These are phyloP conservation scores for Fragilaria crotonensis DNA, from an alignment of 108 stramenopile species.

Conservation along the genomic window DNA sequence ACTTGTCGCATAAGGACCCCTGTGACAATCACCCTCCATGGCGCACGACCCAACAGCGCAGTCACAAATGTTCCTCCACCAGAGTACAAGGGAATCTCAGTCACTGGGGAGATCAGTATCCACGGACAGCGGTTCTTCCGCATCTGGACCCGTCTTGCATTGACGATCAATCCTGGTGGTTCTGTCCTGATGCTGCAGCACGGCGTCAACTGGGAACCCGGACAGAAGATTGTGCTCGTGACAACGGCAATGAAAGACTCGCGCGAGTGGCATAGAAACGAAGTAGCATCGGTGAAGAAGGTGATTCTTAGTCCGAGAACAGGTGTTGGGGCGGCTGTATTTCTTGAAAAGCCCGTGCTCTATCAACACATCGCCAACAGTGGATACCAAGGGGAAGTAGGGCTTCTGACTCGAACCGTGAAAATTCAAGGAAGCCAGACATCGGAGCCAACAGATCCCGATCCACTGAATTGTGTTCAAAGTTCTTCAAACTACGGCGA, in stretches of 20 bases:
- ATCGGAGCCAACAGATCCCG: constrained; percentile 32
- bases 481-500: neutral
- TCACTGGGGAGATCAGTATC: constrained; percentile 20
- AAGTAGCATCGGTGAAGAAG: constrained; percentile 14
- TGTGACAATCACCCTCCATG: constrained; percentile 27
- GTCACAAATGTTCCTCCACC: constrained; percentile 5
- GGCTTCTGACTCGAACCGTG: constrained; percentile 33
- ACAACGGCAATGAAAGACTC: constrained; percentile 22
- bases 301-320: constrained; percentile 10
- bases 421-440: constrained; percentile 26
- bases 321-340: constrained; percentile 15
- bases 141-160: constrained; percentile 31
- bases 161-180: constrained; percentile 12
- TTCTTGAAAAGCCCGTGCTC: constrained; percentile 10
- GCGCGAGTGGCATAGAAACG: constrained; percentile 19
- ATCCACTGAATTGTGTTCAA: constrained; percentile 11
- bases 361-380: constrained; percentile 29
- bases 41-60: constrained; percentile 12
- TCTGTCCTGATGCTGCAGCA: constrained; percentile 18
- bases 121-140: constrained; percentile 24
- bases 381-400: constrained; percentile 44
- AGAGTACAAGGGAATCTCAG: constrained; percentile 31
- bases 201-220: constrained; percentile 30
- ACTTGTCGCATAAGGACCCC: constrained; percentile 17
- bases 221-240: constrained; percentile 25